A percentile compares a stretch with the other conserved stretches of the same genome.
phyloP scores from a whole-genome alignment of 148 eudicot genomes.

The Chenopodium berlandieri region DNA sequence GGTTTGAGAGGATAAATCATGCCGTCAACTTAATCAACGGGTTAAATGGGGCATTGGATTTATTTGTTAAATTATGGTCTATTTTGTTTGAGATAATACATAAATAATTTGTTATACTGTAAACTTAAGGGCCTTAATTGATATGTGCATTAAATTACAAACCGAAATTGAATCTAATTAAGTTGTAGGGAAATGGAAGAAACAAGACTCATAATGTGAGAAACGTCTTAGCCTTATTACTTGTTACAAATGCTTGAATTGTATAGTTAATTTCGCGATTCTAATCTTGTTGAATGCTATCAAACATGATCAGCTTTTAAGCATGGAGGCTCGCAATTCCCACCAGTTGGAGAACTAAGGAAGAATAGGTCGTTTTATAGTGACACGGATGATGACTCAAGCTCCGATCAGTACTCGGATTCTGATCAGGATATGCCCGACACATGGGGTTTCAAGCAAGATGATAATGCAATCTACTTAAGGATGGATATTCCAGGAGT shows the following conservation, averaged over 20 bases:
- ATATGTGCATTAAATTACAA: not conserved
- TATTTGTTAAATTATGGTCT: too few relatives aligned
- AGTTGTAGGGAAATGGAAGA: not conserved
- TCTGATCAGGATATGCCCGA: too few relatives aligned
- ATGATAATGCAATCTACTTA: constrained; percentile 1
- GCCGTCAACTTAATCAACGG: too few relatives aligned
- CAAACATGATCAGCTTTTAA: not conserved
- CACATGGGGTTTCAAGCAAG: not conserved
- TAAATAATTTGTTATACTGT: too few relatives aligned
- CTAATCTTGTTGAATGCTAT: not conserved
- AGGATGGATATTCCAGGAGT: constrained; percentile 18
- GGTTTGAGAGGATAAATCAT: not conserved
- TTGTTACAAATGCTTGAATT: not conserved
- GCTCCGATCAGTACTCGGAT: too few relatives aligned
- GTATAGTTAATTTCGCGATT: not conserved
- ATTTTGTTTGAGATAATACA: too few relatives aligned
- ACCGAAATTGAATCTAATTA: not conserved
- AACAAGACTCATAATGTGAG: not conserved
- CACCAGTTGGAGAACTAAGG: not conserved
- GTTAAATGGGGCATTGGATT: not conserved
- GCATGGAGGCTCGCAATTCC: not conserved
- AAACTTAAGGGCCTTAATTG: not conserved
- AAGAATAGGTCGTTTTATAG: too few relatives aligned
- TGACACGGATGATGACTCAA: too few relatives aligned
- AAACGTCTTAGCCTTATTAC: not conserved